Evolutionary conservation across 441 rosid genomes (phyloP), one percentile per base, ranked within the genome.

Genomic region (Populus hybrid): DNA sequence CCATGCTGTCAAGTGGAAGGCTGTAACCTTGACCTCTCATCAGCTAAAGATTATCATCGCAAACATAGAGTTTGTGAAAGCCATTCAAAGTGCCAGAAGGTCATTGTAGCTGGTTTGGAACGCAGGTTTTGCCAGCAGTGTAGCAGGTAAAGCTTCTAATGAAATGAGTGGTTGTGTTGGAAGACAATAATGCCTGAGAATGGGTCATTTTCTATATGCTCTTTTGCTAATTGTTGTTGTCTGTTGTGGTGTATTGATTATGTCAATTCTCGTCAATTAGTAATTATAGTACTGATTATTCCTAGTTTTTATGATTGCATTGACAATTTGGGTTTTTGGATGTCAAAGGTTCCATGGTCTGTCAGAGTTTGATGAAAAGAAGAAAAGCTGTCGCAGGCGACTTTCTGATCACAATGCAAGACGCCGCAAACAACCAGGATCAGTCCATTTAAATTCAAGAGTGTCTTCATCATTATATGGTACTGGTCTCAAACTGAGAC

Each of bases 111-210:
- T 79, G 97, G 97, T 59, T 72, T 88, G 24, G 98, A 93, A 81
- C 94, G 94, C 23, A 86, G 98, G 81, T 95, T 95, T 83, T 95
- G 98, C 85, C 99, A 95, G 87, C 98, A 95, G 81, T 95, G 99
- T 74, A 95, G 99, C 93, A 93, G 95, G 98, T 92, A 82, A 77
- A 21, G 36, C 63, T 73, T 82, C 77, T 69, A 32, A 30, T 71
- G 35, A 23, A 26, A 21, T 63, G 35, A 24, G 7, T 26, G 26
- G 10, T 71, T 61, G 40, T 14, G 1, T 61, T 34, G 7, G 77
- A 63, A 70, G 68, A 64, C 23, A 23, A 50, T 72, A 32, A 66
- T 10, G 26, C 69, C 72, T 72, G 30, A 67, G 66, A 73, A 69
- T 72, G 40, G 16, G 57, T 28, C 73, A n/a, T 40, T 79, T 71